Conservation (phyloP, 1,284 basidiomycete genomes). For the Microstroma glucosiphilum region DNA sequence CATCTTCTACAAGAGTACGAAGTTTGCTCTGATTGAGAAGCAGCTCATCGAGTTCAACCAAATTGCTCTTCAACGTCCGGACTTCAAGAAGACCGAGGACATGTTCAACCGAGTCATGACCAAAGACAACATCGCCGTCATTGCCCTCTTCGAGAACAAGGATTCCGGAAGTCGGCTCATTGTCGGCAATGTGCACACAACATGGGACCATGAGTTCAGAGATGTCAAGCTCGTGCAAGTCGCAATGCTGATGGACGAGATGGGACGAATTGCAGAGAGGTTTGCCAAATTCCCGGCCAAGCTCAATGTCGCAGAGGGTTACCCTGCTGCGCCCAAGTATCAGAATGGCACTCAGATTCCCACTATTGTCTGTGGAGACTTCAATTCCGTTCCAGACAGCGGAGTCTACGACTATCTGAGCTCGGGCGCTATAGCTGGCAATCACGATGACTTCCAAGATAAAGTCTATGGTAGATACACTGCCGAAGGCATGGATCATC, state of each 20-base stretch:
- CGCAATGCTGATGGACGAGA: constrained; percentile 83
- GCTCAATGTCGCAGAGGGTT: constrained; percentile 49
- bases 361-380: constrained; percentile 84
- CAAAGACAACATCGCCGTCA: constrained; percentile 88
- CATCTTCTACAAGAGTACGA: constrained; percentile 81
- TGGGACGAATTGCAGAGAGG: constrained; percentile 77
- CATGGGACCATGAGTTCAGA: constrained; percentile 85
- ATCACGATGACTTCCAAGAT: constrained; percentile 87
- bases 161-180: constrained; percentile 79
- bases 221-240: constrained; percentile 97
- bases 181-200: constrained; percentile 83
- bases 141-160: constrained; percentile 79
- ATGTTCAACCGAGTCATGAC: constrained; percentile 98
- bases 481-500: constrained; percentile 75
- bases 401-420: constrained; percentile 90
- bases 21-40: constrained; percentile 87
- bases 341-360: constrained; percentile 81
- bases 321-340: constrained; percentile 60
- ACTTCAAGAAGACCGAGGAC: constrained; percentile 97
- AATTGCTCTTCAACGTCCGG: constrained; percentile 82
- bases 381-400: constrained; percentile 79
- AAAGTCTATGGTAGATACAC: constrained; percentile 90
- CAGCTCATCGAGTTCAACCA: constrained; percentile 91
- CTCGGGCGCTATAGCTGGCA: constrained; percentile 60
- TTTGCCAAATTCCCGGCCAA: constrained; percentile 80